Evolutionary conservation across 2,329 filamentous ascomycete species (phyloP).

Genomic region (Coniochaeta sp.): DNA sequence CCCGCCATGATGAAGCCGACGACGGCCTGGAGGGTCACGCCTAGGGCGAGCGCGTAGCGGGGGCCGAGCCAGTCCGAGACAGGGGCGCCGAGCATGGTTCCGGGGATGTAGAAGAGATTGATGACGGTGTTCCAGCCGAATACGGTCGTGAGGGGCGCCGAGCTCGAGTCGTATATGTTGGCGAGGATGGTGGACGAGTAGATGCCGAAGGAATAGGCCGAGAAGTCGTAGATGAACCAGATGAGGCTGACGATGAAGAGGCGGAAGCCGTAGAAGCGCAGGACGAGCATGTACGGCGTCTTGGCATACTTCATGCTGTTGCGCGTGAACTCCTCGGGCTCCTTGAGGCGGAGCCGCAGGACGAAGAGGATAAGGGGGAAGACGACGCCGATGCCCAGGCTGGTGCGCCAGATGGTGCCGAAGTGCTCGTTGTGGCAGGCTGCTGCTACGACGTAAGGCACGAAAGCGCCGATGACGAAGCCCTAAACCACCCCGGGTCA

Average conservation of each 20-base stretch:
- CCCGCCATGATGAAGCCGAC: conserved; percentile 88
- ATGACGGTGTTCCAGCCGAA: conserved; percentile 88
- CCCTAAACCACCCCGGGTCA: no score
- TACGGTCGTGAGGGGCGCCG: conserved; percentile 60
- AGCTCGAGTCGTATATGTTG: conserved; percentile 48
- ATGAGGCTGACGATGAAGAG: conserved; percentile 64
- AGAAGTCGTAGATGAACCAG: conserved; percentile 87
- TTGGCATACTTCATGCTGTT: conserved; percentile 58
- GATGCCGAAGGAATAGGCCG: conserved; percentile 75
- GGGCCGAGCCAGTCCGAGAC: conserved; percentile 74
- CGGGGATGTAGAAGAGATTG: conserved; percentile 84
- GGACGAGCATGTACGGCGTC: conserved; percentile 47
- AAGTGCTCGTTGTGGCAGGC: conserved; percentile 54
- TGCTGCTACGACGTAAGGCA: conserved; percentile 56
- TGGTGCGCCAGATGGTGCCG: conserved; percentile 73
- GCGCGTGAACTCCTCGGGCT: conserved; percentile 69
- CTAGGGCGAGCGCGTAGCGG: conserved; percentile 62
- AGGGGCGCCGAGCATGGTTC: conserved; percentile 69
- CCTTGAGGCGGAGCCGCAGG: conserved; percentile 64
- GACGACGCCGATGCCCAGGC: conserved; percentile 70
- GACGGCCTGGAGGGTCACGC: conserved; percentile 64
- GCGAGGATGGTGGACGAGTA: conserved; percentile 71
- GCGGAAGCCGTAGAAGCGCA: conserved; percentile 66
- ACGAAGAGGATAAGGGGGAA: conserved; percentile 66
- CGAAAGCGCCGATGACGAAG: conserved; percentile 73